Percentiles rank a stretch among this genome's conserved stretches.
These are phyloP conservation scores for Scheffersomyces lignosus DNA, from an alignment of 805 yeast genomes.

Conservation along the genomic window DNA sequence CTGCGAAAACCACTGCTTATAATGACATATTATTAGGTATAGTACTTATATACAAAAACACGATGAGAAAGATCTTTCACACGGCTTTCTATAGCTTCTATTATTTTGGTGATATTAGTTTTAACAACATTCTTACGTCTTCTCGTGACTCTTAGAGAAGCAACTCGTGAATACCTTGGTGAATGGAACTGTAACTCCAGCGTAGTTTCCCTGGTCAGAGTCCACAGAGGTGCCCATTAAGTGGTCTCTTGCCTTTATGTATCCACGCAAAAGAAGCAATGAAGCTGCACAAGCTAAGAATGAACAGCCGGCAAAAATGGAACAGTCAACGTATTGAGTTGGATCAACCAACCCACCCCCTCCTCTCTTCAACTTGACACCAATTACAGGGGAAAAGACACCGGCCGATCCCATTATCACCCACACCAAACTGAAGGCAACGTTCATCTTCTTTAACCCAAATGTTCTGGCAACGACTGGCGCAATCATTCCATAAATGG, in stretches of 20 bases:
- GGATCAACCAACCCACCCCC: conserved; percentile 10
- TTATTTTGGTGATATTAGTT: too few relatives aligned
- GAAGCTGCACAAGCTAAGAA: conserved; percentile 14
- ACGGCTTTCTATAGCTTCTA: too few relatives aligned
- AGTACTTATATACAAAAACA: too few relatives aligned
- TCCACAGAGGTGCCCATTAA: neutral
- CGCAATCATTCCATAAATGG: conserved; percentile 19
- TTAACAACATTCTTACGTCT: neutral
- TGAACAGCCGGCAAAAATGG: conserved; percentile 19
- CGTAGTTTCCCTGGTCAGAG: conserved; percentile 3
- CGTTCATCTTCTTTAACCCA: conserved; percentile 18
- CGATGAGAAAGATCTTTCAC: too few relatives aligned
- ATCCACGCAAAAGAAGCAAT: conserved; percentile 21
- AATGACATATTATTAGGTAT: too few relatives aligned
- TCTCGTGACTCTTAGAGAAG: neutral
- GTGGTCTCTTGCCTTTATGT: conserved; percentile 15
- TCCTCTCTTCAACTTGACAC: conserved; percentile 17
- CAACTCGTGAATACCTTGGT: neutral
- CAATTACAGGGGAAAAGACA: conserved; percentile 23
- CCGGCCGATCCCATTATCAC: conserved; percentile 19
- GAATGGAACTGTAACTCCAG: conserved; percentile 2
- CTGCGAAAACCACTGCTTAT: too few relatives aligned
- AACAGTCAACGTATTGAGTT: conserved; percentile 17
- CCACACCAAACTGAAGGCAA: conserved; percentile 22
- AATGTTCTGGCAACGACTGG: conserved; percentile 18